Evolutionary conservation across 2,329 filamentous ascomycete species (phyloP).

Genomic region (Herpotrichia juniperi): DNA sequence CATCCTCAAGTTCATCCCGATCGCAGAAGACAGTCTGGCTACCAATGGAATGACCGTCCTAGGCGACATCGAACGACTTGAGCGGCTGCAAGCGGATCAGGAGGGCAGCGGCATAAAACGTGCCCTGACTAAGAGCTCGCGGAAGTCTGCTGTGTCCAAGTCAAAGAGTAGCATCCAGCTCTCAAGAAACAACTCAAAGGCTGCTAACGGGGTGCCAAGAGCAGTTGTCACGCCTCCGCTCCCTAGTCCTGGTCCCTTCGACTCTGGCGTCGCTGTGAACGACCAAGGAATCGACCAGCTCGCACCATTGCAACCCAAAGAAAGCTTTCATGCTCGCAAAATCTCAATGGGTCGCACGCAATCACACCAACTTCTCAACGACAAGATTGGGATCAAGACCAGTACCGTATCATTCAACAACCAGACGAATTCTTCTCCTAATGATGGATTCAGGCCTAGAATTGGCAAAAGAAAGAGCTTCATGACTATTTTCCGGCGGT

Average conservation of each 20-base stretch:
- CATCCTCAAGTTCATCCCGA: slow-evolving; percentile 72
- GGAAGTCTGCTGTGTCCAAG: slow-evolving; percentile 38
- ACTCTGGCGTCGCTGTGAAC: slow-evolving; percentile 42
- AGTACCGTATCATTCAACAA: slow-evolving; percentile 7
- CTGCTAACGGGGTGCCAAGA: slow-evolving; percentile 27
- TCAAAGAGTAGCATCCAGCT: slow-evolving; percentile 46
- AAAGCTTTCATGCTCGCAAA: slow-evolving; percentile 28
- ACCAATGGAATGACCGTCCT: slow-evolving; percentile 73
- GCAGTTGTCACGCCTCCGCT: slow-evolving; percentile 36
- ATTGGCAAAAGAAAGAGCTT: slow-evolving; percentile 56
- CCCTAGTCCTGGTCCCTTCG: slow-evolving; percentile 42
- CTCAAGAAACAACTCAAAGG: slow-evolving; percentile 38
- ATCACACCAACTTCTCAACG: slow-evolving; percentile 13
- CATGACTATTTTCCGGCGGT: slow-evolving; percentile 50
- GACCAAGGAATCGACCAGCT: slow-evolving; percentile 27
- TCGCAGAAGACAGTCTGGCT: slow-evolving; percentile 74
- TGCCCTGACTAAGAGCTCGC: slow-evolving; percentile 46
- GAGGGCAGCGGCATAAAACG: slow-evolving; percentile 50
- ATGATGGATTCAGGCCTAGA: slow-evolving; percentile 38
- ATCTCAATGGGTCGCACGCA: slow-evolving; percentile 28
- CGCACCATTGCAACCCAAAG: slow-evolving; percentile 19
- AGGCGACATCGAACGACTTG: slow-evolving; percentile 68
- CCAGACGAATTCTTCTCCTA: slow-evolving; percentile 34
- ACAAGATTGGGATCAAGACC: slow-evolving; percentile 20
- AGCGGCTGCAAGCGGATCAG: slow-evolving; percentile 52